These are phyloP conservation scores for Sabuloglossum arenarium DNA, from an alignment of 495 filamentous ascomycete genomes.

Conservation along the genomic window DNA sequence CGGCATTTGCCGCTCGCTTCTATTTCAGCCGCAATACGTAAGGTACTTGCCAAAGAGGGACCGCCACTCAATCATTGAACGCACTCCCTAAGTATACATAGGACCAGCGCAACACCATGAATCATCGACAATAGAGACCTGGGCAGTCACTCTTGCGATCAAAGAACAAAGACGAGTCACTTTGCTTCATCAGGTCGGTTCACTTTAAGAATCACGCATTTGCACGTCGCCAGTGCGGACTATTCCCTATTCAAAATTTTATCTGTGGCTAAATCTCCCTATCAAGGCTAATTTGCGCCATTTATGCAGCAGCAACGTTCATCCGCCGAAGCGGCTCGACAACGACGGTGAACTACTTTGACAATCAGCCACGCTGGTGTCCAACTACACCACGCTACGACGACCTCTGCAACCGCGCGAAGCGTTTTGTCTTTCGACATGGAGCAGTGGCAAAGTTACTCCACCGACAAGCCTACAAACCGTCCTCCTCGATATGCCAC, in stretches of 20 bases:
- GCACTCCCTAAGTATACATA: no score
- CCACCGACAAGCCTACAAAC: background rate
- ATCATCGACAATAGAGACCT: background rate
- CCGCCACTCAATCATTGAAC: no score
- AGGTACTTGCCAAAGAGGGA: no score
- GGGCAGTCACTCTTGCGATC: background rate
- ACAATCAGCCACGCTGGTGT: constrained; percentile 1
- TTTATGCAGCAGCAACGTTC: background rate
- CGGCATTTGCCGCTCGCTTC: background rate
- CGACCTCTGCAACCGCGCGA: background rate
- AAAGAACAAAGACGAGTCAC: background rate
- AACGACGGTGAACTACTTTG: background rate
- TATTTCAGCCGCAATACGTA: background rate
- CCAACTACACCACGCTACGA: background rate
- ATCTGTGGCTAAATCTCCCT: background rate
- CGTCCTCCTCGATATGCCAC: background rate
- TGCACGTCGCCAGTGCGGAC: background rate
- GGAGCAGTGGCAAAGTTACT: constrained; percentile 5
- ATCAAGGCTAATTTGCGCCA: constrained; percentile 1
- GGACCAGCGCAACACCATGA: no score
- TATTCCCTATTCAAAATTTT: background rate
- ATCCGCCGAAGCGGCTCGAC: constrained; percentile 1
- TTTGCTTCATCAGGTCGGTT: no score
- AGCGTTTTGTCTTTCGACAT: background rate
- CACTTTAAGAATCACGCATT: background rate